A percentile compares a stretch with the other conserved stretches of the same genome.
phyloP scores from a whole-genome alignment of 1,284 basidiomycete species.

The Malassezia dermatis region DNA sequence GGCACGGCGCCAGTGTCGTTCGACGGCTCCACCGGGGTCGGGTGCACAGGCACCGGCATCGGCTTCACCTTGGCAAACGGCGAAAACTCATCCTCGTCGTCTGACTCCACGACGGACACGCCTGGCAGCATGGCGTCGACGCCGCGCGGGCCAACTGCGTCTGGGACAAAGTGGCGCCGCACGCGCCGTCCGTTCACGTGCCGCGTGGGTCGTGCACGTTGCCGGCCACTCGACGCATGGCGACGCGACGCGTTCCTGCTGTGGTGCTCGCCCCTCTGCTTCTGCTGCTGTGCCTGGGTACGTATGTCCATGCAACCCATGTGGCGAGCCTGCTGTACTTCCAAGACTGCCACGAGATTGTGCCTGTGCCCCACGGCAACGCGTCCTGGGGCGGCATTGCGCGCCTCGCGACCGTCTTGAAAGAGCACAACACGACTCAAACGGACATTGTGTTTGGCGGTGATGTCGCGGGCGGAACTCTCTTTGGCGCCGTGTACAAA shows the following conservation, averaged over 20 bases:
- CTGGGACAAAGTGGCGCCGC: background rate
- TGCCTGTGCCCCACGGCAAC: background rate
- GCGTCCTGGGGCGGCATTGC: slow-evolving; percentile 20
- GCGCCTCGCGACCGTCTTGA: background rate
- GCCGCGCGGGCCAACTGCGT: background rate
- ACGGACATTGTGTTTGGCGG: background rate
- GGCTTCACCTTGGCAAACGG: slow-evolving; percentile 49
- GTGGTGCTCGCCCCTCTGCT: background rate
- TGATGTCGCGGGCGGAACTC: background rate
- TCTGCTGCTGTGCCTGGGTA: background rate
- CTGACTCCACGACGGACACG: slow-evolving; percentile 43
- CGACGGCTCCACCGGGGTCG: background rate
- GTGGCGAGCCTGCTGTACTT: background rate
- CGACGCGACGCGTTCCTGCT: no score
- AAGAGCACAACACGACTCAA: background rate
- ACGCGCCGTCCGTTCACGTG: slow-evolving; percentile 20
- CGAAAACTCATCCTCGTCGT: slow-evolving; percentile 55
- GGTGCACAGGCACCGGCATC: background rate
- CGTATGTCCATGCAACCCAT: background rate
- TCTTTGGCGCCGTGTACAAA: background rate
- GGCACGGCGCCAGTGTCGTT: background rate
- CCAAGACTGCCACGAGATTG: background rate
- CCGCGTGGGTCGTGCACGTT: background rate
- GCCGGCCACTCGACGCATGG: background rate
- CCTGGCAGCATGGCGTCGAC: background rate